Percentiles rank a stretch among this genome's conserved stretches.
Conservation (phyloP, 345 rosid species). For the Draba incana region DNA sequence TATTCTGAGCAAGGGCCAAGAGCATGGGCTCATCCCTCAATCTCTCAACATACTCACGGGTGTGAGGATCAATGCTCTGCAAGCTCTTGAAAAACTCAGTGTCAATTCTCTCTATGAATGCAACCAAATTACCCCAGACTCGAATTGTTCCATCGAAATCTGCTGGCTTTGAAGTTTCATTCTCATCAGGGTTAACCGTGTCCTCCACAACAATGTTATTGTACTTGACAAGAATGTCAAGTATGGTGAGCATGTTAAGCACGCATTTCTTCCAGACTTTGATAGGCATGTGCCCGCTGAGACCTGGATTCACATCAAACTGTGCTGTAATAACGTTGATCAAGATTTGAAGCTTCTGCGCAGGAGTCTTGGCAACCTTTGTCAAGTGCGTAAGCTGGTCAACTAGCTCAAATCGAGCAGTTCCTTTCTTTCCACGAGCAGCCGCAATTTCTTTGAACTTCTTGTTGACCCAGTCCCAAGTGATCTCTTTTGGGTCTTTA, state of each 20-base stretch:
- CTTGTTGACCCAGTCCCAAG: constrained; percentile 92
- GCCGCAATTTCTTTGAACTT: constrained; percentile 92
- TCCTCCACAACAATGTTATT: constrained; percentile 79
- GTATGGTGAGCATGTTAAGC: constrained; percentile 72
- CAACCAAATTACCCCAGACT: constrained; percentile 92
- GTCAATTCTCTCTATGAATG: constrained; percentile 86
- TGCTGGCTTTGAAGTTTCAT: constrained; percentile 79
- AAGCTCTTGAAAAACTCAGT: constrained; percentile 91
- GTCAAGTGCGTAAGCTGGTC: constrained; percentile 94
- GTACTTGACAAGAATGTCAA: constrained; percentile 81
- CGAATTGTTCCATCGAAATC: constrained; percentile 67
- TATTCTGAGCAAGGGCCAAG: constrained; percentile 83
- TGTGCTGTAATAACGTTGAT: constrained; percentile 91
- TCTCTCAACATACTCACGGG: constrained; percentile 89
- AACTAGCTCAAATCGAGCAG: constrained; percentile 90
- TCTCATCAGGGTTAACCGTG: constrained; percentile 78
- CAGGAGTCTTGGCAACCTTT: constrained; percentile 96
- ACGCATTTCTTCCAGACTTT: constrained; percentile 91
- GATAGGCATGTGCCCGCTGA: constrained; percentile 95
- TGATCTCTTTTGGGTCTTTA: constrained; percentile 82
- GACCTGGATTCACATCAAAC: constrained; percentile 95
- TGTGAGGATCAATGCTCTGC: constrained; percentile 95
- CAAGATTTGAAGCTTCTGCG: constrained; percentile 93
- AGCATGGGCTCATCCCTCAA: constrained; percentile 87
- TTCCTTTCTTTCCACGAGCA: constrained; percentile 95